These are phyloP conservation scores for Tolypocladium sp. DNA, from an alignment of 2,329 filamentous ascomycete species.

Conservation along the genomic window DNA sequence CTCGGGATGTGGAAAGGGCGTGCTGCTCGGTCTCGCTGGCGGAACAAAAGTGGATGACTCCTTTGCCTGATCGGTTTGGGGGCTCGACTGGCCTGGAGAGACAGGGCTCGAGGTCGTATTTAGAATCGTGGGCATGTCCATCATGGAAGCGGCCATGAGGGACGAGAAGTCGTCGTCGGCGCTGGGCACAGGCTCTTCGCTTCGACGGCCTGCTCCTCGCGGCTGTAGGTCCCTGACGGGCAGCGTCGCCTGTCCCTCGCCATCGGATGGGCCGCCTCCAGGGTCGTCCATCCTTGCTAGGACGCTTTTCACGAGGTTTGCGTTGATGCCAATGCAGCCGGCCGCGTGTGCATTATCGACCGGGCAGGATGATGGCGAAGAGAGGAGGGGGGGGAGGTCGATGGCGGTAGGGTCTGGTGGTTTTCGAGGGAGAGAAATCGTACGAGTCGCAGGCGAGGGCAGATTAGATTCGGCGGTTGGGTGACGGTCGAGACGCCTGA, in stretches of 20 bases:
- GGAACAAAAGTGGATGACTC: constrained; percentile 23
- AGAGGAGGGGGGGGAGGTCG: not conserved
- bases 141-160: constrained; percentile 27
- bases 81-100: constrained; percentile 43
- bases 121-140: constrained; percentile 21
- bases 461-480: not conserved
- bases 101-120: constrained; percentile 43
- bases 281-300: constrained; percentile 3
- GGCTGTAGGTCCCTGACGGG: constrained; percentile 1
- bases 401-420: not conserved
- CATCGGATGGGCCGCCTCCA: not conserved
- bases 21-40: constrained; percentile 45
- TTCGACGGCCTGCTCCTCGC: constrained; percentile 4
- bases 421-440: not conserved
- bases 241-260: constrained; percentile 1
- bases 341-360: constrained; percentile 5
- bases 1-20: constrained; percentile 48
- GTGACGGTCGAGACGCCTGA: not conserved
- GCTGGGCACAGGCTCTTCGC: constrained; percentile 1
- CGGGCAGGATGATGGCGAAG: not conserved
- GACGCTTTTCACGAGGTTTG: not conserved
- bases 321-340: not conserved
- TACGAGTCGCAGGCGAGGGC: not conserved
- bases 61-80: constrained; percentile 38
- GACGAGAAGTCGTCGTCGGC: constrained; percentile 24